phyloP scores from a whole-genome alignment of 257 asterid genomes.

The Vinca minor region DNA sequence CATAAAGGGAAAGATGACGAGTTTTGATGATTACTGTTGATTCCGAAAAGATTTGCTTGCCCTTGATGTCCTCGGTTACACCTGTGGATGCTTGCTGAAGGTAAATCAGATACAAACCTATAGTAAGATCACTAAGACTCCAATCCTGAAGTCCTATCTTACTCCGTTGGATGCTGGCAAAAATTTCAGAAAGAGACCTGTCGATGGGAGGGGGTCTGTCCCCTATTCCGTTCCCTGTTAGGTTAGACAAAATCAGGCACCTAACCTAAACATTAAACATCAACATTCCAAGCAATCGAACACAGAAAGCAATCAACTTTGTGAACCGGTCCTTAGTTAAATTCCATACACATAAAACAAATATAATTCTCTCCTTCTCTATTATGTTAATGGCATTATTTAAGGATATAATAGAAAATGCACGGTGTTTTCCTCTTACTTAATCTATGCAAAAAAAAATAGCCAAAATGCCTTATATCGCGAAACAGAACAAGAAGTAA shows the following conservation, averaged over 20 bases:
- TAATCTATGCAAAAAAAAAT: too few species aligned
- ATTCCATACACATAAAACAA: too few species aligned
- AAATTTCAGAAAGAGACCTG: conserved; percentile 65
- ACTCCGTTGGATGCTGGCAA: conserved; percentile 76
- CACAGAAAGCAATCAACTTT: not conserved
- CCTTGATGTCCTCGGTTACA: conserved; percentile 61
- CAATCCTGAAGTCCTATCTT: conserved; percentile 88
- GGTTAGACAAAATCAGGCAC: conserved; percentile 5
- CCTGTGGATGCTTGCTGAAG: conserved; percentile 72
- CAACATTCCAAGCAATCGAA: not conserved
- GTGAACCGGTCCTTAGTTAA: too few species aligned
- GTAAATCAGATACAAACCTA: conserved; percentile 82
- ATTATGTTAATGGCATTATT: too few species aligned
- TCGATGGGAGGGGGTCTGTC: conserved; percentile 53
- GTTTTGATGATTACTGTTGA: conserved; percentile 41
- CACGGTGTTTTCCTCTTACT: too few species aligned
- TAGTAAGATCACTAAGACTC: conserved; percentile 88
- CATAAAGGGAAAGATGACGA: conserved; percentile 3
- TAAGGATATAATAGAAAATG: not conserved
- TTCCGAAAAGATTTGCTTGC: conserved; percentile 65
- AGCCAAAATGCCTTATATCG: not conserved
- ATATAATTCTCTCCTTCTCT: too few species aligned
- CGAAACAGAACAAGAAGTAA: too few species aligned
- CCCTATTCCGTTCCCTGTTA: conserved; percentile 48
- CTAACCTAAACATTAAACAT: not conserved